Percentiles rank a stretch among this genome's conserved stretches.
phyloP scores from a whole-genome alignment of 2,329 filamentous ascomycete genomes.

The Plenodomus biglobosus region DNA sequence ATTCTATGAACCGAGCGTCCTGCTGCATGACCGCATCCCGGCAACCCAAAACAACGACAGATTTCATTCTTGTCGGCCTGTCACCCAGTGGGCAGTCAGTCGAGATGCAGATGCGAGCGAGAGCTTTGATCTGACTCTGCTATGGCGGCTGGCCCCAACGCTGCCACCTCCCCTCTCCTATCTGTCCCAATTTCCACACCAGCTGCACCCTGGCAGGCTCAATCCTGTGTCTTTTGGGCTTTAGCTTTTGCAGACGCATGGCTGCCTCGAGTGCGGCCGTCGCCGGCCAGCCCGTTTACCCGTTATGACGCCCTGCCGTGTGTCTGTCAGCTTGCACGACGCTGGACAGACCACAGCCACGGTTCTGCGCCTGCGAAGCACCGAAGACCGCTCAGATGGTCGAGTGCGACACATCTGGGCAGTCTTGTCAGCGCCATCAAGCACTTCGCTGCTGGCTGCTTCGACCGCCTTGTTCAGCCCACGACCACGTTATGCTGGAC shows the following conservation, averaged over 20 bases:
- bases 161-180: too few species aligned
- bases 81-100: background rate
- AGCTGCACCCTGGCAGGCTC: too few species aligned
- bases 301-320: constrained; percentile 1
- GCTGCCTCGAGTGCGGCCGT: too few species aligned
- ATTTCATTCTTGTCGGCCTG: constrained; percentile 1
- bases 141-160: too few species aligned
- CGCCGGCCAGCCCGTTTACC: background rate
- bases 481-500: too few species aligned
- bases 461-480: too few species aligned
- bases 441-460: background rate
- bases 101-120: too few species aligned
- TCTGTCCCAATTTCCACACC: too few species aligned
- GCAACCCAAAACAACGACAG: constrained; percentile 10
- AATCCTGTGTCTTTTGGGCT: too few species aligned
- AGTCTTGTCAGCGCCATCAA: background rate
- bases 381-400: background rate
- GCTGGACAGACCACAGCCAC: constrained; percentile 7
- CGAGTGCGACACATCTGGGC: background rate
- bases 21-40: constrained; percentile 7
- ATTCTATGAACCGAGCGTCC: constrained; percentile 8
- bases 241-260: too few species aligned
- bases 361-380: background rate
- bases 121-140: too few species aligned
- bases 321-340: constrained; percentile 14